These are phyloP conservation scores for Piromyces finnis DNA, from an alignment of 192 early-diverging fungal species.

Conservation along the genomic window DNA sequence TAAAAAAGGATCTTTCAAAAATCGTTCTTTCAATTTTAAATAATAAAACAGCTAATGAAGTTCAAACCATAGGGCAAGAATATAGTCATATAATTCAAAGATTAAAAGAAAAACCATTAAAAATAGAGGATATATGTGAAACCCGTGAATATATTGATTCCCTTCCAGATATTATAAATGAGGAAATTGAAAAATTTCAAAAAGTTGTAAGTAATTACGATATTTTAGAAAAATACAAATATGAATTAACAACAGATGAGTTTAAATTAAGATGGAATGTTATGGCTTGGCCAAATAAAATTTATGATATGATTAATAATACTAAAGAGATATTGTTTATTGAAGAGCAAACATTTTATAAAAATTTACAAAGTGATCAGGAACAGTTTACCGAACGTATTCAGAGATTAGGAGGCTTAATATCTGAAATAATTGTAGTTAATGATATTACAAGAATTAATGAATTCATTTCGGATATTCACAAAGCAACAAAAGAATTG, in stretches of 20 bases:
- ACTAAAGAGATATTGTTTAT: conserved; percentile 22
- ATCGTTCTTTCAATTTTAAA: conserved; percentile 29
- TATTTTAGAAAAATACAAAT: conserved; percentile 33
- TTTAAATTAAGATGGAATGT: conserved; percentile 26
- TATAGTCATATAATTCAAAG: conserved; percentile 17
- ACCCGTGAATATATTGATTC: conserved; percentile 31
- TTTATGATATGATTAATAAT: conserved; percentile 23
- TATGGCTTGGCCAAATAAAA: conserved; percentile 25
- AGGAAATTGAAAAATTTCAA: conserved; percentile 12
- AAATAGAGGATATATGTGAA: conserved; percentile 40
- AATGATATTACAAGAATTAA: conserved; percentile 15
- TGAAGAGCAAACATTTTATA: conserved; percentile 26
- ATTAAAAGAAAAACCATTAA: conserved; percentile 31
- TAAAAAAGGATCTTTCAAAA: conserved; percentile 32
- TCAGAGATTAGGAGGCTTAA: conserved; percentile 16
- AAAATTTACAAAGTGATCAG: conserved; percentile 29
- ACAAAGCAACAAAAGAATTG: conserved; percentile 25
- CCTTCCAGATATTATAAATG: conserved; percentile 21
- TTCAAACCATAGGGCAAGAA: conserved; percentile 15
- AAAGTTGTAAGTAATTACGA: conserved; percentile 36
- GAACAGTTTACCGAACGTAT: conserved; percentile 43
- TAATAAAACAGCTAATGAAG: conserved; percentile 15
- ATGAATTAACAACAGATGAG: conserved; percentile 38
- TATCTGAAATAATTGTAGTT: conserved; percentile 28
- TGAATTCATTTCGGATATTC: conserved; percentile 30